Percentiles rank a stretch among this genome's conserved stretches.
Conservation (phyloP, 2,329 filamentous ascomycete genomes). For the Talaromyces sp. region DNA sequence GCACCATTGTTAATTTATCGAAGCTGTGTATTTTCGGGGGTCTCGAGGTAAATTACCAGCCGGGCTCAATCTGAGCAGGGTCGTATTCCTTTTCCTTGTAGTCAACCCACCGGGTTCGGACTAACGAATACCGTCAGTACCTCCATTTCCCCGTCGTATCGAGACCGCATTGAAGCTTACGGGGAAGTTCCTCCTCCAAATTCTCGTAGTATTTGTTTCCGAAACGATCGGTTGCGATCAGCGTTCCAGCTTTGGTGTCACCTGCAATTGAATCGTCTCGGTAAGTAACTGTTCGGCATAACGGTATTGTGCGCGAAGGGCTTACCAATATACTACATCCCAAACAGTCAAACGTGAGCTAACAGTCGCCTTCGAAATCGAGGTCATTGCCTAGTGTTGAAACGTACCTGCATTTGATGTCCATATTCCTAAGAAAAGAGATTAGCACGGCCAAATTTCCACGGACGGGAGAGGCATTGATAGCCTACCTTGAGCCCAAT, state of each 20-base stretch:
- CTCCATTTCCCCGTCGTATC: not conserved
- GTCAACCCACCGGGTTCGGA: conserved; percentile 95
- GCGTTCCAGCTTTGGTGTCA: conserved; percentile 89
- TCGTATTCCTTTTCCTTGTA: conserved; percentile 77
- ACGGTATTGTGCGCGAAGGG: not conserved
- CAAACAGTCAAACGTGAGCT: not conserved
- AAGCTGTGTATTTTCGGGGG: not conserved
- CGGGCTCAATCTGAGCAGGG: conserved; percentile 73
- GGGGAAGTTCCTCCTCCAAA: conserved; percentile 78
- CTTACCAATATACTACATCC: conserved; percentile 43
- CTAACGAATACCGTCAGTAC: conserved; percentile 43
- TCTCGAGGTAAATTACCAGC: conserved; percentile 60
- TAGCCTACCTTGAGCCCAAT: conserved; percentile 75
- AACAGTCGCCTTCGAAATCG: not conserved
- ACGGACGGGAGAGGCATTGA: not conserved
- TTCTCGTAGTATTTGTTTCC: conserved; percentile 99
- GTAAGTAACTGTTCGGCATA: not conserved
- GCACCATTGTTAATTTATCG: not conserved
- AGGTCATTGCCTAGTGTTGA: conserved; percentile 6
- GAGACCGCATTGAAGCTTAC: conserved; percentile 49
- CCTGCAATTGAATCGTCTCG: conserved; percentile 50
- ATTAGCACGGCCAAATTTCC: conserved; percentile 36
- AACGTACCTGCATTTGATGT: conserved; percentile 84
- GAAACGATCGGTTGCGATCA: conserved; percentile 80
- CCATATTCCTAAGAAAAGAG: conserved; percentile 67